phyloP scores from a whole-genome alignment of 441 rosid genomes.

The Metrosideros polymorpha region DNA sequence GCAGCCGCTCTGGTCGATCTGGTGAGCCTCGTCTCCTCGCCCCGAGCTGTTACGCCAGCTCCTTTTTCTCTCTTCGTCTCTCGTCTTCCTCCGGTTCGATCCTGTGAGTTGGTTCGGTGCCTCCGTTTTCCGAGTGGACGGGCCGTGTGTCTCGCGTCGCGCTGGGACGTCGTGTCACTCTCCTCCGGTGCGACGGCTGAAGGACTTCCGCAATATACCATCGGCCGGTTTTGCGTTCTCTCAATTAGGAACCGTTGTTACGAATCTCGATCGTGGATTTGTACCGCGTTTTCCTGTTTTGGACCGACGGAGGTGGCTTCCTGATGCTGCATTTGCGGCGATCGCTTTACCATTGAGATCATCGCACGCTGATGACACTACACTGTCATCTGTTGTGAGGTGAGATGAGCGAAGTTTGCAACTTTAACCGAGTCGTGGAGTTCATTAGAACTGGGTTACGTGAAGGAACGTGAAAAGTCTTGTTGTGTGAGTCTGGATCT shows the following conservation, averaged over 20 bases:
- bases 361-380: background rate
- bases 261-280: background rate
- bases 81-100: background rate
- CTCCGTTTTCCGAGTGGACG: background rate
- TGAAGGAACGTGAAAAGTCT: background rate
- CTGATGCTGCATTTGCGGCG: background rate
- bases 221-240: background rate
- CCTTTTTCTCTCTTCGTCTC: background rate
- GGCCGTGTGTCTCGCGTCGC: background rate
- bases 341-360: background rate
- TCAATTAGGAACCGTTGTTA: too few species aligned
- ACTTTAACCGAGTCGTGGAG: background rate
- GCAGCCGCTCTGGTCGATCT: slow-evolving; percentile 99
- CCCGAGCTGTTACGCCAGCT: background rate
- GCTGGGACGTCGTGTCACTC: background rate
- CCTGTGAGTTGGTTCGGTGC: background rate
- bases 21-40: slow-evolving; percentile 17
- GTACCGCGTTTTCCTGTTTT: too few species aligned
- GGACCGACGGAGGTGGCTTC: background rate
- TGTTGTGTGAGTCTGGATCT: background rate
- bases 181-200: background rate
- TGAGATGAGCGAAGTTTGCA: background rate
- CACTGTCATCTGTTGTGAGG: background rate
- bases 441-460: background rate
- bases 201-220: background rate